Conservation (phyloP, 1,139 yeast species). For the Suhomyces taliae region DNA sequence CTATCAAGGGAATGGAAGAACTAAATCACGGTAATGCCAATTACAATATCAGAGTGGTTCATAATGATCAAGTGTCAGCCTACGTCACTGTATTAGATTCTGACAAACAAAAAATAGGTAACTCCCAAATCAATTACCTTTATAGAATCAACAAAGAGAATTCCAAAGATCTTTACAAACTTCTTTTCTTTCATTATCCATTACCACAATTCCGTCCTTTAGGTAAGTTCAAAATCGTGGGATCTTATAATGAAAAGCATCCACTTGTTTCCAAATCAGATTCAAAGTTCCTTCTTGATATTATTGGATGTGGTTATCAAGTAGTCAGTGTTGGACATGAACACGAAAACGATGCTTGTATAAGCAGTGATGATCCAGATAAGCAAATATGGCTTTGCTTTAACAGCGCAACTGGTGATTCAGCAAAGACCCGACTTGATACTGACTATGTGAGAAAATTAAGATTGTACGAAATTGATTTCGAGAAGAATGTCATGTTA, state of each 20-base stretch:
- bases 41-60: conserved; percentile 29
- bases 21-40: conserved; percentile 38
- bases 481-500: conserved; percentile 24
- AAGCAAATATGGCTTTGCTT: conserved; percentile 43
- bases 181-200: conserved; percentile 53
- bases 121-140: conserved; percentile 30
- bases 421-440: conserved; percentile 31
- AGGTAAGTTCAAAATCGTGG: conserved; percentile 49
- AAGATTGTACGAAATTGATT: conserved; percentile 38
- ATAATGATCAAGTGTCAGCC: conserved; percentile 21
- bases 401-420: conserved; percentile 40
- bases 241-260: conserved; percentile 49
- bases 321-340: conserved; percentile 57
- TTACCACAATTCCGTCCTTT: conserved; percentile 52
- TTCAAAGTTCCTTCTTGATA: conserved; percentile 36
- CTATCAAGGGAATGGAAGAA: conserved; percentile 14
- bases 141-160: conserved; percentile 13
- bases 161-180: conserved; percentile 22
- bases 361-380: conserved; percentile 18
- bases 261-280: conserved; percentile 36
- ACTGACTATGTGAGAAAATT: conserved; percentile 31
- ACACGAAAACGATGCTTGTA: conserved; percentile 56
- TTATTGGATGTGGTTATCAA: conserved; percentile 37
- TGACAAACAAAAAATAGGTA: conserved; percentile 26
- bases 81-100: conserved; percentile 38